Conservation (phyloP, 257 asterid species). For the Cinchona pubescens region DNA sequence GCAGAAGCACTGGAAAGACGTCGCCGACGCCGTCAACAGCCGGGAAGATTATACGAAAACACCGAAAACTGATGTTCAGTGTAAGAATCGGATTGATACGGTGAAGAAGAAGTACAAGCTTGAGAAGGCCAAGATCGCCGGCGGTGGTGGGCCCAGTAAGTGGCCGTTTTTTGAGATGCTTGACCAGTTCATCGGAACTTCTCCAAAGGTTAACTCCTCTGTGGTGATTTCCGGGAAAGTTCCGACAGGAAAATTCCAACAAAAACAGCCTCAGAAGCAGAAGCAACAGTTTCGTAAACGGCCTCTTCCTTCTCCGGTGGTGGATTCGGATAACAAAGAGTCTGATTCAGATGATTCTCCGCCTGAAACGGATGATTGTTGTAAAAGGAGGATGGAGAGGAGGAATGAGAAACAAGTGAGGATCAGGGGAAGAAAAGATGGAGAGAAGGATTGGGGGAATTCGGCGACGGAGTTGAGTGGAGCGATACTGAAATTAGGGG, state of each 20-base stretch:
- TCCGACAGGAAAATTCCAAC: constrained; percentile 7
- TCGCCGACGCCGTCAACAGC: constrained; percentile 69
- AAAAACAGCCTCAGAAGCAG: constrained; percentile 18
- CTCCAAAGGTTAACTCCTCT: constrained; percentile 29
- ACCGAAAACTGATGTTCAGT: constrained; percentile 82
- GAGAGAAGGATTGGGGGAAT: constrained; percentile 43
- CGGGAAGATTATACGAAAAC: constrained; percentile 52
- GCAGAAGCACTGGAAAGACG: constrained; percentile 89
- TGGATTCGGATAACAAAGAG: constrained; percentile 47
- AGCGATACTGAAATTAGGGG: constrained; percentile 73
- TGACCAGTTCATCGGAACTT: constrained; percentile 61
- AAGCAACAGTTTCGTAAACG: constrained; percentile 33
- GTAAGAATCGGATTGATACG: constrained; percentile 89
- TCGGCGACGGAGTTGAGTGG: constrained; percentile 56
- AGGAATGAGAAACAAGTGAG: too few species aligned
- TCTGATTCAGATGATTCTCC: constrained; percentile 63
- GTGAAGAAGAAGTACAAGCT: constrained; percentile 84
- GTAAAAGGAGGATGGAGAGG: constrained; percentile 17
- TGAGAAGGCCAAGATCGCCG: constrained; percentile 74
- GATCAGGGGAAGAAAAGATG: constrained; percentile 11
- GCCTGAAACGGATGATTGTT: constrained; percentile 40
- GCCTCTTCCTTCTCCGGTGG: constrained; percentile 20
- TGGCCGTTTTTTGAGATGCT: constrained; percentile 69
- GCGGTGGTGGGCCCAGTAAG: constrained; percentile 56
- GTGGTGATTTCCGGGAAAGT: constrained; percentile 20